Evolutionary conservation across 225 moss, liverwort and hornwort genomes (phyloP).

Genomic region (Physcomitrellopsis africana): DNA sequence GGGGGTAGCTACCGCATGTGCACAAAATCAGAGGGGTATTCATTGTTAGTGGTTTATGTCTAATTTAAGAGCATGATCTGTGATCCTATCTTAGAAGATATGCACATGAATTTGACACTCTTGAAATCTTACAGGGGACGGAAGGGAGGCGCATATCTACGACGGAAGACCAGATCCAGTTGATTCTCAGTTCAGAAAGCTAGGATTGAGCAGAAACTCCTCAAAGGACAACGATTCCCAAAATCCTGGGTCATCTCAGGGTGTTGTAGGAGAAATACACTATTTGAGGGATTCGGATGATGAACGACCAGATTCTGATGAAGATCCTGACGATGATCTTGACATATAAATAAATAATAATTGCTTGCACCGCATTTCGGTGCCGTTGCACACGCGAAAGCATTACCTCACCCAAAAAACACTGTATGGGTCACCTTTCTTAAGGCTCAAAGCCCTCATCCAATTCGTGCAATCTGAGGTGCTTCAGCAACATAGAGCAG

Average conservation of each 20-base stretch:
- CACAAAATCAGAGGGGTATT: neutral
- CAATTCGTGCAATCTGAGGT: too few species aligned
- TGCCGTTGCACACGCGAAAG: neutral
- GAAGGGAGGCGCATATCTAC: conserved; percentile 77
- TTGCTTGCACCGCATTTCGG: neutral
- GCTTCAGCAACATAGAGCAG: too few species aligned
- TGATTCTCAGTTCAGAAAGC: conserved; percentile 38
- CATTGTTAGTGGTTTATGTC: too few species aligned
- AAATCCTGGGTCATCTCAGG: conserved; percentile 30
- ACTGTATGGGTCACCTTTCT: too few species aligned
- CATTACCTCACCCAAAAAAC: too few species aligned
- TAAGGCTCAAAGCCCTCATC: too few species aligned
- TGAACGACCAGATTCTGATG: conserved; percentile 98
- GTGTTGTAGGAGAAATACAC: conserved; percentile 71
- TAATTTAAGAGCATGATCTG: neutral
- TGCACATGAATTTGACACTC: neutral
- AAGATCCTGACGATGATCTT: conserved; percentile 98
- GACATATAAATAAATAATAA: conserved; percentile 60
- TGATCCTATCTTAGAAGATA: conserved; percentile 10
- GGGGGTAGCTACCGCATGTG: neutral
- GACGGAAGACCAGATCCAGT: conserved; percentile 71
- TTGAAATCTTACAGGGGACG: conserved; percentile 62
- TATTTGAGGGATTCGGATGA: conserved; percentile 94
- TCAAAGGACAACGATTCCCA: conserved; percentile 20
- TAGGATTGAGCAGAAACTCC: conserved; percentile 34